Evolutionary conservation across 345 rosid species (phyloP).

Genomic region (Sonneratia alba): DNA sequence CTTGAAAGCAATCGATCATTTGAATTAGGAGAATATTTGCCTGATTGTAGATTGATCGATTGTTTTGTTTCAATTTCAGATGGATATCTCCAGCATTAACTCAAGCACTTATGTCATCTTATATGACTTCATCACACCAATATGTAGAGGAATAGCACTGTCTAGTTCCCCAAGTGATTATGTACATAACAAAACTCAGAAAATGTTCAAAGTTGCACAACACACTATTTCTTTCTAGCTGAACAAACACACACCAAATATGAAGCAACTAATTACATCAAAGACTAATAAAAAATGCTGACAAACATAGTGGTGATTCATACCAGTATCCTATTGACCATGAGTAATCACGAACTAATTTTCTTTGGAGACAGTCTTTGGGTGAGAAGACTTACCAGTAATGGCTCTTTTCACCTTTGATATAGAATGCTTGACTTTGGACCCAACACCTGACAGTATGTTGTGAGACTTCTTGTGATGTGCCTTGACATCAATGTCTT

Average conservation of each 20-base stretch:
- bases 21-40: too few relatives aligned
- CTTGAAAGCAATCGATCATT: too few relatives aligned
- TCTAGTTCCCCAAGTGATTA: neutral
- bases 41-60: too few relatives aligned
- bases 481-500: constrained; percentile 37
- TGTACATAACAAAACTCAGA: neutral
- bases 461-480: constrained; percentile 64
- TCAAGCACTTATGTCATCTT: too few relatives aligned
- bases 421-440: constrained; percentile 83
- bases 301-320: neutral
- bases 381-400: constrained; percentile 65
- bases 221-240: neutral
- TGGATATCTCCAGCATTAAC: too few relatives aligned
- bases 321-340: neutral
- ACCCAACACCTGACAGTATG: constrained; percentile 76
- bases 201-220: neutral
- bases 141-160: neutral
- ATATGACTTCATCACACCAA: too few relatives aligned
- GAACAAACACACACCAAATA: neutral
- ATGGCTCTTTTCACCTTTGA: constrained; percentile 88
- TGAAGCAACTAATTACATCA: neutral
- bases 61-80: too few relatives aligned
- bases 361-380: constrained; percentile 46
- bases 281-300: neutral
- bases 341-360: constrained; percentile 4